These are phyloP conservation scores for Teratosphaeria pseudoeucalypti DNA, from an alignment of 2,329 filamentous ascomycete genomes.

Conservation along the genomic window DNA sequence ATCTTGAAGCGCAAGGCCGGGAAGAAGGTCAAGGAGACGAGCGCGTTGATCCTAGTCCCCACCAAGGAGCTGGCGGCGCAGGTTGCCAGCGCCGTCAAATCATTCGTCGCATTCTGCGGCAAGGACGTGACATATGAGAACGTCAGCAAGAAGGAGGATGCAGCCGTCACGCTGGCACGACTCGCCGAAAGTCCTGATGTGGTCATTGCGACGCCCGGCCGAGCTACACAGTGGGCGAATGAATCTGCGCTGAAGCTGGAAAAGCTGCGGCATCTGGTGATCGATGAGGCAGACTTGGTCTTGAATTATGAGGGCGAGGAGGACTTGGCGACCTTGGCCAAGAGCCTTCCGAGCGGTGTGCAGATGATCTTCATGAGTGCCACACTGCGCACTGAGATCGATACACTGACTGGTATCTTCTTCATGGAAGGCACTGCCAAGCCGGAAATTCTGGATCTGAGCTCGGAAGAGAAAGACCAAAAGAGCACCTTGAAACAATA, in stretches of 20 bases:
- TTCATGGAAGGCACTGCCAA: slow-evolving; percentile 47
- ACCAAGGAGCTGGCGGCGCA: slow-evolving; percentile 92
- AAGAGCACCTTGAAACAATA: slow-evolving; percentile 70
- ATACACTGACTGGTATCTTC: slow-evolving; percentile 75
- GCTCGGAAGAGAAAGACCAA: slow-evolving; percentile 54
- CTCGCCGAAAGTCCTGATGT: slow-evolving; percentile 80
- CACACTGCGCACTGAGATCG: slow-evolving; percentile 78
- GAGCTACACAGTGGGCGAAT: slow-evolving; percentile 68
- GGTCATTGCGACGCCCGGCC: slow-evolving; percentile 81
- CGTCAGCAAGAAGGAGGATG: slow-evolving; percentile 80
- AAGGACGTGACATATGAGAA: slow-evolving; percentile 77
- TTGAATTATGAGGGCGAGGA: slow-evolving; percentile 90
- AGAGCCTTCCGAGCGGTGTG: slow-evolving; percentile 68
- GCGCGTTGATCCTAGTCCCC: slow-evolving; percentile 82
- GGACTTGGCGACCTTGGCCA: slow-evolving; percentile 70
- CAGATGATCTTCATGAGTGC: slow-evolving; percentile 93
- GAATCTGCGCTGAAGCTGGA: slow-evolving; percentile 60
- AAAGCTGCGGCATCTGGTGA: slow-evolving; percentile 64
- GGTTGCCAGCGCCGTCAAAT: slow-evolving; percentile 66
- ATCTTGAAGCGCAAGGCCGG: slow-evolving; percentile 66
- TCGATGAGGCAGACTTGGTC: slow-evolving; percentile 91
- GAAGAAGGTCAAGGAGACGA: slow-evolving; percentile 41
- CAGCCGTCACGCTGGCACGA: slow-evolving; percentile 76
- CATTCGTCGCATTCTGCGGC: slow-evolving; percentile 70
- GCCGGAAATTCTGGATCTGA: slow-evolving; percentile 69